Evolutionary conservation across 2,329 filamentous ascomycete genomes (phyloP), one percentile per base, ranked within the genome.

Genomic region (Epicoccum nigrum): DNA sequence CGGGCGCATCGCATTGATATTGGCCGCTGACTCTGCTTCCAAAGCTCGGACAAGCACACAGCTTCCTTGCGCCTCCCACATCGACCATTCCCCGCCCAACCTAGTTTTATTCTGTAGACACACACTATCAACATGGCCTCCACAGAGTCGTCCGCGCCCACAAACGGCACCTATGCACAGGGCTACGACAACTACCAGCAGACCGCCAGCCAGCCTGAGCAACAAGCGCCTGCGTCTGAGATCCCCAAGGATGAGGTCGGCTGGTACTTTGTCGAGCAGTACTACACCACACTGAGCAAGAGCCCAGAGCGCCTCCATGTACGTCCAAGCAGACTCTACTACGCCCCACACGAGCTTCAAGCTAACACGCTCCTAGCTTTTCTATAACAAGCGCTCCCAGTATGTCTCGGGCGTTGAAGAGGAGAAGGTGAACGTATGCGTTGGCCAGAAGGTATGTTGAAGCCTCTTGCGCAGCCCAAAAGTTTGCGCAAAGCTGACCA

Each of bases 201-300:
- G 17, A 50, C 62, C 12, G 43, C 67, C 56, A 62, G 57, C 56
- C 67, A 69, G 56, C 53, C 61, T 20, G 55, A 58, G 55, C 63
- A 58, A 60, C 61, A 62, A 61, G 61, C 64, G 17, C 44, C 67
- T 25, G 62, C 68, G 20, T 63, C 68, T 19, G 77, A 81, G 34
- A 82, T 85, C 57, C 80, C 79, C 66, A 97, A 96, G 81, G 92
- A 96, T 74, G 91, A 97, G 79, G 92, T 99, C 63, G 94, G 92
- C 76, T 99, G 94, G 94, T 97, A 93, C 80, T 99, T 99, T 66
- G 94, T 99, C 52, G 92, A 97, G 83, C 92, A 96, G 77, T 99
- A 97, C 82, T 99, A 99, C 79, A 97, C 90, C 65, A 99, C 92
- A 56, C 80, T 99, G 71, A 97, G 92, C 85, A 92, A 93, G 77